Evolutionary conservation across 2,329 filamentous ascomycete species (phyloP).

Genomic region (Fusarium anguioides): DNA sequence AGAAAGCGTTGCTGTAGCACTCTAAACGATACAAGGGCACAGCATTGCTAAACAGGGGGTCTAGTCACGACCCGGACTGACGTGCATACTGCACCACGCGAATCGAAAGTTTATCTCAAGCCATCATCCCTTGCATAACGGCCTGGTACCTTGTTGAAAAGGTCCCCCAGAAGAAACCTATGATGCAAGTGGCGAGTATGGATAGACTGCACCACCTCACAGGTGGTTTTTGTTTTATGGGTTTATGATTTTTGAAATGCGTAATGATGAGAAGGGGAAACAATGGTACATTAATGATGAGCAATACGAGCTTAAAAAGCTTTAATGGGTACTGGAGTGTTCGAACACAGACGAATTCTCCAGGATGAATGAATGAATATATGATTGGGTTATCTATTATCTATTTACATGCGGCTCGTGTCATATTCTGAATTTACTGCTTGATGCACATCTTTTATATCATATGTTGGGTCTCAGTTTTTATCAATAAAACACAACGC

Average conservation of each 20-base stretch:
- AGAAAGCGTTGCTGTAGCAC: neutral
- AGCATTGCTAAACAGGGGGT: slow-evolving; percentile 22
- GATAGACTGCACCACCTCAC: neutral
- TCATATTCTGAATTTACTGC: neutral
- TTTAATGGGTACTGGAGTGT: neutral
- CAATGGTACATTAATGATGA: slow-evolving; percentile 19
- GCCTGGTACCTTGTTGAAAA: neutral
- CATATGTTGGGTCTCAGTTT: neutral
- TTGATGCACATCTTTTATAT: slow-evolving; percentile 3
- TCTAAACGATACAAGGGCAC: slow-evolving; percentile 6
- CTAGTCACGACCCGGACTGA: slow-evolving; percentile 16
- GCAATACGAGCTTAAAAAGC: neutral
- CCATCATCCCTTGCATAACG: slow-evolving; percentile 5
- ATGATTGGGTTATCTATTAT: slow-evolving; percentile 34
- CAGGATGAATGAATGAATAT: slow-evolving; percentile 38
- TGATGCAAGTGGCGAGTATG: neutral
- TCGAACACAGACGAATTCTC: neutral
- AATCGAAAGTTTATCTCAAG: slow-evolving; percentile 29
- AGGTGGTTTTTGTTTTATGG: slow-evolving; percentile 16
- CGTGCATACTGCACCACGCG: slow-evolving; percentile 26
- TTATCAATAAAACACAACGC: slow-evolving; percentile 31
- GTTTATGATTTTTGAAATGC: slow-evolving; percentile 33
- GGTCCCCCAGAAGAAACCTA: slow-evolving; percentile 1
- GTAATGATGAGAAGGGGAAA: slow-evolving; percentile 23
- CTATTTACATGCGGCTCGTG: slow-evolving; percentile 22